Percentiles rank a stretch among this genome's conserved stretches.
These are phyloP conservation scores for Chaetomiaceae sp. DNA, from an alignment of 2,329 filamentous ascomycete species.

Conservation along the genomic window DNA sequence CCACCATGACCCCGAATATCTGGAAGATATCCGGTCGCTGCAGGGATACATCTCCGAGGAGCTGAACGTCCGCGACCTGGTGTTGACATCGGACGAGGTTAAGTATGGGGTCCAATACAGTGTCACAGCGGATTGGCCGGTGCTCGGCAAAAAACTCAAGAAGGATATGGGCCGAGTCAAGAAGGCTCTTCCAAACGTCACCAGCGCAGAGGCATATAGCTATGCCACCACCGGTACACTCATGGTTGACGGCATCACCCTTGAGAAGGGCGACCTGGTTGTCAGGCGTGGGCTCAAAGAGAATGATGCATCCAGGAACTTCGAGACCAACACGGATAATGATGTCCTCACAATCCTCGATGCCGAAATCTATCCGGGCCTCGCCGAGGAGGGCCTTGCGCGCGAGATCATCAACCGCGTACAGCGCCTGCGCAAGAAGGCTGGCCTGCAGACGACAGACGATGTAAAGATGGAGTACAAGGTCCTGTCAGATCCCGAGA, in stretches of 20 bases:
- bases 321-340: constrained; percentile 83
- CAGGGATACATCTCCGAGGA: constrained; percentile 89
- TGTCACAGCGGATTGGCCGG: constrained; percentile 86
- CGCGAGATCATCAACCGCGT: constrained; percentile 92
- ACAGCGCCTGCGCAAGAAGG: constrained; percentile 90
- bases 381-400: constrained; percentile 83
- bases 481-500: constrained; percentile 73
- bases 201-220: constrained; percentile 72
- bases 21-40: constrained; percentile 80
- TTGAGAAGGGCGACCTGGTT: constrained; percentile 76
- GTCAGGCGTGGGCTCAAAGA: constrained; percentile 77
- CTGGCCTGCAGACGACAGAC: constrained; percentile 83
- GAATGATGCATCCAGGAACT: constrained; percentile 63
- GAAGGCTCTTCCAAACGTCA: constrained; percentile 77
- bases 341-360: constrained; percentile 89
- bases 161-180: constrained; percentile 90
- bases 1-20: constrained; percentile 74
- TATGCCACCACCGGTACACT: constrained; percentile 74
- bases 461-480: constrained; percentile 94
- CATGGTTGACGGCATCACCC: constrained; percentile 76
- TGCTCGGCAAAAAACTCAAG: constrained; percentile 93
- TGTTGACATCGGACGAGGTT: constrained; percentile 80
- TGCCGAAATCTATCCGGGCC: constrained; percentile 69
- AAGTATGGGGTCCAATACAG: constrained; percentile 92
- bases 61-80: constrained; percentile 80